Evolutionary conservation across 371 early-diverging fungal species (phyloP), one percentile per base, ranked within the genome.

Genomic region (Mortierella polycephala): DNA sequence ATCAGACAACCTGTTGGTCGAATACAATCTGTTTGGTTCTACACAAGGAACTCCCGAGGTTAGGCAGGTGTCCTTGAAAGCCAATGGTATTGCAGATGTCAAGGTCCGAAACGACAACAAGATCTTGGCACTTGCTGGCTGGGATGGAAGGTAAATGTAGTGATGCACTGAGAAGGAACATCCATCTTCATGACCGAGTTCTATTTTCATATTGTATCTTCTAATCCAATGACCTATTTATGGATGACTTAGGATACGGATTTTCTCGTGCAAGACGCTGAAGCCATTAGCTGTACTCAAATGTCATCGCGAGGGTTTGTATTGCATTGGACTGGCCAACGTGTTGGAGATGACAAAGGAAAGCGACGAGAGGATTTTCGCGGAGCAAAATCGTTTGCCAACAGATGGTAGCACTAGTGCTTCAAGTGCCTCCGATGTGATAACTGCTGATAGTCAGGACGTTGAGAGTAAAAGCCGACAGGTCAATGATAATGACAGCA

Each of bases 231-330:
- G 41, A 18, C 21, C 13, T 9, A 18, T 42, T 41, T n/a, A 13
- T 41, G n/a, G 49, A 51, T 62, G 49, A 45, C 30, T 21, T 68
- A 71, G 75, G 62, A 70, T 81, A 49, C 69, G 77, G 8, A 49
- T 76, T 9, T 71, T 62, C 44, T 75, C 81, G 2, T 23, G 50
- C 21, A 81, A 75, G 67, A 57, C 71, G 37, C 40, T 81, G 37
- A 74, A 81, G 44, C 75, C 76, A 14, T 57, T 81, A 8, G 81
- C 81, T n/a, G 71, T 81, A 11, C 62, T 81, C 40, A 67, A 69
- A 18, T 63, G 70, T 41, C 81, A 81, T 23, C 69, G 80, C 8
- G 80, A 76, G 50, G 62, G 64, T 6, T 61, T 76, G 13, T 63
- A 76, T 16, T 65, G 77, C 20, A 67, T 76, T 42, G 30, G 30